These are phyloP conservation scores for Oryza brachyantha DNA, from an alignment of 176 grass and related monocot genomes.

Conservation along the genomic window DNA sequence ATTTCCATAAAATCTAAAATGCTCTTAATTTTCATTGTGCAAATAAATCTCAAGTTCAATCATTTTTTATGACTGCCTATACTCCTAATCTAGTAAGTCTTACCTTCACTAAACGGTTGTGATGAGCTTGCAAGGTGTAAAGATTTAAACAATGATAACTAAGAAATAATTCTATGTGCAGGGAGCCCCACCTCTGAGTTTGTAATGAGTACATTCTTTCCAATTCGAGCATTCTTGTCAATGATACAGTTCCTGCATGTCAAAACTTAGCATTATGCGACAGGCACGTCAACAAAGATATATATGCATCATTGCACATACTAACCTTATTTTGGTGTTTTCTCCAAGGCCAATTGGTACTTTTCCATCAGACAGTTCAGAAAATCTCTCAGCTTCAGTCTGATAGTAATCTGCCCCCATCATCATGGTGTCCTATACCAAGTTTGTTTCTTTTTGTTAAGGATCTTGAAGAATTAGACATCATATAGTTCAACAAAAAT, in stretches of 20 bases:
- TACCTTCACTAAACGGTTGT: background rate
- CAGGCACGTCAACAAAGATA: background rate
- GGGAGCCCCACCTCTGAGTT: slow-evolving; percentile 56
- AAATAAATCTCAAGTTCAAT: background rate
- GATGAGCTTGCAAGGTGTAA: background rate
- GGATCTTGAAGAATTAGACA: background rate
- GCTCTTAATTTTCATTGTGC: background rate
- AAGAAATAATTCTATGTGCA: background rate
- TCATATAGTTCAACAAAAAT: background rate
- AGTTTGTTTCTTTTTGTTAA: slow-evolving; percentile 2
- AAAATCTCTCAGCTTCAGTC: slow-evolving; percentile 65
- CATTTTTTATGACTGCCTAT: background rate
- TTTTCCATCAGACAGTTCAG: slow-evolving; percentile 50
- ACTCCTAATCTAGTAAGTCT: background rate
- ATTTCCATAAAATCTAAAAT: background rate
- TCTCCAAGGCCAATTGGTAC: slow-evolving; percentile 76
- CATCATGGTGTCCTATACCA: slow-evolving; percentile 77
- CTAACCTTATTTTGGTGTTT: slow-evolving; percentile 66
- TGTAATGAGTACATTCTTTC: slow-evolving; percentile 62
- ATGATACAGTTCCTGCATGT: slow-evolving; percentile 67
- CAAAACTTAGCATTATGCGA: slow-evolving; percentile 9
- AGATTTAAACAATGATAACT: background rate
- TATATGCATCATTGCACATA: slow-evolving; percentile 14
- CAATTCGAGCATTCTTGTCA: slow-evolving; percentile 82
- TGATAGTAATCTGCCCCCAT: slow-evolving; percentile 87